Evolutionary conservation across 225 moss, liverwort and hornwort species (phyloP).

Genomic region (Lunularia cruciata): DNA sequence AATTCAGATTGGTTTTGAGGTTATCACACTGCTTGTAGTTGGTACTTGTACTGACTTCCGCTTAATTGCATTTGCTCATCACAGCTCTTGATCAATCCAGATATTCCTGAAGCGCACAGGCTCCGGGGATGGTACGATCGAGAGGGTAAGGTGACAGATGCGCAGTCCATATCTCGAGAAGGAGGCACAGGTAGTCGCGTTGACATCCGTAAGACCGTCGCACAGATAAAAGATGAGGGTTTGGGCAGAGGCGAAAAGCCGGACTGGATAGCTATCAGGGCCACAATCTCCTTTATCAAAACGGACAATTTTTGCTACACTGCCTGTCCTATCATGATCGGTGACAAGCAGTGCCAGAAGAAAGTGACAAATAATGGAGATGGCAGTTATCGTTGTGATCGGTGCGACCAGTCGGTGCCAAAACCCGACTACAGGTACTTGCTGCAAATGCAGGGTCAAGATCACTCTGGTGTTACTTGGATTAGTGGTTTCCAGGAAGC

Average conservation of each 20-base stretch:
- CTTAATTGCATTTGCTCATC: constrained; percentile 65
- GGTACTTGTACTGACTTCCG: too few relatives aligned
- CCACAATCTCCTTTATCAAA: constrained; percentile 78
- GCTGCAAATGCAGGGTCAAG: constrained; percentile 80
- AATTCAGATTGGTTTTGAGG: too few relatives aligned
- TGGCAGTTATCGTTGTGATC: constrained; percentile 89
- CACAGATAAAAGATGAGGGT: constrained; percentile 87
- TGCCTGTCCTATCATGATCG: constrained; percentile 74
- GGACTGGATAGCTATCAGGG: constrained; percentile 86
- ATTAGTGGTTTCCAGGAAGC: constrained; percentile 88
- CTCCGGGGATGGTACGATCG: constrained; percentile 81
- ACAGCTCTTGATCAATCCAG: constrained; percentile 68
- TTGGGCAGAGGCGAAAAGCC: constrained; percentile 90
- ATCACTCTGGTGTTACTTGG: constrained; percentile 91
- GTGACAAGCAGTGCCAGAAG: constrained; percentile 85
- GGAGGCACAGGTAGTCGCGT: constrained; percentile 64
- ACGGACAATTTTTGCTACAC: constrained; percentile 84
- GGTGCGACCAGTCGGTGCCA: constrained; percentile 72
- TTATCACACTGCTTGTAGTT: too few relatives aligned
- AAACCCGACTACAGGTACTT: constrained; percentile 66
- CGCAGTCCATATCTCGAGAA: constrained; percentile 76
- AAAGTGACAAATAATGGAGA: constrained; percentile 96
- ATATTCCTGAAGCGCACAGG: constrained; percentile 64
- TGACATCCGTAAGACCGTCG: constrained; percentile 67
- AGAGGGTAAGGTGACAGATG: constrained; percentile 59